Evolutionary conservation across 371 early-diverging fungal genomes (phyloP), one percentile per base, ranked within the genome.

Genomic region (Mortierella sp.): DNA sequence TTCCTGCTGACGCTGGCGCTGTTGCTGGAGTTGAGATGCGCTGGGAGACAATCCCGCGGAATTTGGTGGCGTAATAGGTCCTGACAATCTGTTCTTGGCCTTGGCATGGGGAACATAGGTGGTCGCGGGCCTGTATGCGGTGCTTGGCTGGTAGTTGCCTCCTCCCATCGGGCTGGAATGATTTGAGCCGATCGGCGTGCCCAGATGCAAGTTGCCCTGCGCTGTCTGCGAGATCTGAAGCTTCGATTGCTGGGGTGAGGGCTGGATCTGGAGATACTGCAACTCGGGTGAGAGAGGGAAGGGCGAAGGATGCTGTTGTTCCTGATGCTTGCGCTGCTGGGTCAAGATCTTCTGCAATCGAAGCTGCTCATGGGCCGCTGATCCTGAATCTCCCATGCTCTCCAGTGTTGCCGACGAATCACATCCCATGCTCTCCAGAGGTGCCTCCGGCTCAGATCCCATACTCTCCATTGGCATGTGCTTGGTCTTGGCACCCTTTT

Each of bases 361-460:
- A 31, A 69, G 66, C 7, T 69, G 66, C 6, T 69, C 70, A 66
- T 70, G 24, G 70, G 67, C 41, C 22, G 37, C 45, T 45, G 61
- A 9, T 34, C 61, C 63, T 47, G 31, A 45, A 10, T 31, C 31
- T 37, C 71, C 71, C 71, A 71, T 71, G 39, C 71, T 71, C 34
- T 71, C 71, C 34, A 44, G 16, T n/a, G 65, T 22, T 9, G 11
- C 41, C 6, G 45, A 37, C 10, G 39, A 26, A 13, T 71, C 74
- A 24, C 68, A 26, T 64, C 82, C 82, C 82, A 82, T 82, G 34
- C 82, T 81, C 68, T 81, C 82, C 40, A 69, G 64, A 55, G 71
- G 68, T 19, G 29, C 31, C 29, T 34, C 69, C 13, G 73, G 43
- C 24, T 77, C 81, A n/a, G 44, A 29, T 16, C 75, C 80, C 73